A percentile compares a stretch with the other conserved stretches of the same genome.
These are phyloP conservation scores for Gossypium longicalyx DNA, from an alignment of 345 rosid genomes.

Conservation along the genomic window DNA sequence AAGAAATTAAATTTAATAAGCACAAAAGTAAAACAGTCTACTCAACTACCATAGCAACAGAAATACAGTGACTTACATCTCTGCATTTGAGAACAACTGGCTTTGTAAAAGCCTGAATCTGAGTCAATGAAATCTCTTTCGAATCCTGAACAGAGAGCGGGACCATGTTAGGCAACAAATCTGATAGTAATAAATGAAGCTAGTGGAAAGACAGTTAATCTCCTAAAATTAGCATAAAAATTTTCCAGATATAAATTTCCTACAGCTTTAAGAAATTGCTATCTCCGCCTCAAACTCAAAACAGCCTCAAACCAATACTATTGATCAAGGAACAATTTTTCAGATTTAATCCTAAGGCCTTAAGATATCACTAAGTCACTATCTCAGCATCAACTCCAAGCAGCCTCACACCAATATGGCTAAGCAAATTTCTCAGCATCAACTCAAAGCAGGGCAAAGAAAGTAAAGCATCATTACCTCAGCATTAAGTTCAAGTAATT, in stretches of 20 bases:
- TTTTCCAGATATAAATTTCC: not conserved
- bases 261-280: not conserved
- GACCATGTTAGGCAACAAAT: slow-evolving; percentile 19
- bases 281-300: not conserved
- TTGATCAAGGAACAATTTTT: not conserved
- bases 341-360: not conserved
- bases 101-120: slow-evolving; percentile 52
- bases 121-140: slow-evolving; percentile 62
- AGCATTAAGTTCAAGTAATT: not conserved
- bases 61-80: slow-evolving; percentile 57
- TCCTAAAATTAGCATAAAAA: not conserved
- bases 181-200: slow-evolving; percentile 2
- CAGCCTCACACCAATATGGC: not conserved
- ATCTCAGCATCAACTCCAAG: not conserved
- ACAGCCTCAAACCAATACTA: not conserved
- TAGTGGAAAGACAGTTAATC: not conserved
- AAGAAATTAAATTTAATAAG: not conserved
- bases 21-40: not conserved
- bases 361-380: too few relatives aligned
- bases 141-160: slow-evolving; percentile 55
- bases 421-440: not conserved
- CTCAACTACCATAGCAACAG: slow-evolving; percentile 1
- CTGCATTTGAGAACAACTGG: slow-evolving; percentile 68
- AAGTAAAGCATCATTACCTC: not conserved
- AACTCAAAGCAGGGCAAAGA: not conserved